Percentiles rank a stretch among this genome's conserved stretches.
Evolutionary conservation across 192 early-diverging fungal species (phyloP).

Genomic region (Coemansia asiatica): DNA sequence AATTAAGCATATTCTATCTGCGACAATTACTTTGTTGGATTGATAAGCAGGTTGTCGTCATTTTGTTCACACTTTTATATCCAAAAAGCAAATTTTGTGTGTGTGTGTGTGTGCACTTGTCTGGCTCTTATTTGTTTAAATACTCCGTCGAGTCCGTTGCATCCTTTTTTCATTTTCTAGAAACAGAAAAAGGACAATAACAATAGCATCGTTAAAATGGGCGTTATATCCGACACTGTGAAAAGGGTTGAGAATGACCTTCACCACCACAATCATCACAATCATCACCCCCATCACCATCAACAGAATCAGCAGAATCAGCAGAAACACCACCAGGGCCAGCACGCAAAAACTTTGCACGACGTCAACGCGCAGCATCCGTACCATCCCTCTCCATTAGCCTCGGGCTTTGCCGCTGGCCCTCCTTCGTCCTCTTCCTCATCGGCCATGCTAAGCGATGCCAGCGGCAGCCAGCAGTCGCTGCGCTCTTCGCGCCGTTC

Average conservation of each 20-base stretch:
- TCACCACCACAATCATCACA: slow-evolving; percentile 20
- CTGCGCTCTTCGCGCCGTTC: slow-evolving; percentile 22
- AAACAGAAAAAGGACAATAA: slow-evolving; percentile 4
- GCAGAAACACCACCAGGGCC: slow-evolving; percentile 14
- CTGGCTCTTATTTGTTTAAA: neutral
- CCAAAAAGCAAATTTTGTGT: neutral
- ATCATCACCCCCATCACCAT: slow-evolving; percentile 19
- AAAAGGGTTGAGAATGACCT: slow-evolving; percentile 27
- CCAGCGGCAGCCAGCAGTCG: neutral
- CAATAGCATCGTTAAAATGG: slow-evolving; percentile 17
- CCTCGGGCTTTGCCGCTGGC: slow-evolving; percentile 9
- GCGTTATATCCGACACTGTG: slow-evolving; percentile 33
- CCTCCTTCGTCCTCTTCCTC: slow-evolving; percentile 14
- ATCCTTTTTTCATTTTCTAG: neutral
- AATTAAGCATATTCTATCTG: neutral
- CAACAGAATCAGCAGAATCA: slow-evolving; percentile 14
- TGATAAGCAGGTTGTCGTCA: neutral
- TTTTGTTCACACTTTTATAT: neutral
- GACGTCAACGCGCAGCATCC: slow-evolving; percentile 5
- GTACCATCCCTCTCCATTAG: slow-evolving; percentile 11
- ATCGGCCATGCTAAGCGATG: slow-evolving; percentile 10
- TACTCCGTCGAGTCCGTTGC: neutral
- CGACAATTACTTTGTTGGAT: neutral
- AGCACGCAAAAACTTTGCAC: neutral
- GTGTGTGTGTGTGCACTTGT: neutral